Conservation (phyloP, 495 filamentous ascomycete genomes). For the Xylaria palmicola region DNA sequence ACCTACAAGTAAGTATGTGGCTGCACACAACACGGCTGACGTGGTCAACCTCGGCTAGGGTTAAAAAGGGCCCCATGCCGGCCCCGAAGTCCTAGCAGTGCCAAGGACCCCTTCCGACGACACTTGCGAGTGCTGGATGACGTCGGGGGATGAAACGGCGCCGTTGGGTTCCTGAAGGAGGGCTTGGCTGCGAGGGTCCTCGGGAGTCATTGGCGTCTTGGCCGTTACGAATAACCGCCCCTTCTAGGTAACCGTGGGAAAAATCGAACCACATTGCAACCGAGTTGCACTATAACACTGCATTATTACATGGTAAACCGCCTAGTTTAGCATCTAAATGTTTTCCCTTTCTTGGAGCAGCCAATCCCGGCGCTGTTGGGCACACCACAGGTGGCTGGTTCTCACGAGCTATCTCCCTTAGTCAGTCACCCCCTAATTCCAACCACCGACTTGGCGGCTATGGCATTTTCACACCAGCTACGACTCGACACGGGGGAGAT, state of each 20-base stretch:
- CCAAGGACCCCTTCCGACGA: slow-evolving; percentile 10
- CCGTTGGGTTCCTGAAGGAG: not conserved
- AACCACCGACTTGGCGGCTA: not conserved
- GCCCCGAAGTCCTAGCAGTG: slow-evolving; percentile 1
- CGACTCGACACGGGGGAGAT: not conserved
- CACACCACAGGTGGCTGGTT: not conserved
- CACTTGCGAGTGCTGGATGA: not conserved
- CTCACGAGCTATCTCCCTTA: not conserved
- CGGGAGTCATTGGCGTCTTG: slow-evolving; percentile 2
- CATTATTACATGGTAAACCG: not conserved
- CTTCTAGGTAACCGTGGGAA: not conserved
- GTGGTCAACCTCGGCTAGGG: not conserved
- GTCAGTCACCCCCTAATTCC: not conserved
- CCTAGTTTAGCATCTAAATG: not conserved
- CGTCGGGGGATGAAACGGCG: not conserved
- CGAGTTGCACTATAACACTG: not conserved
- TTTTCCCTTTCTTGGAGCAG: not conserved
- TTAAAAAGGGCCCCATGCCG: not conserved
- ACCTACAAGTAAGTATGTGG: not conserved
- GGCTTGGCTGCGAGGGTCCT: not conserved
- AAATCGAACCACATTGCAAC: not conserved
- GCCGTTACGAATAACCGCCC: slow-evolving; percentile 10
- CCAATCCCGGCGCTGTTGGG: not conserved
- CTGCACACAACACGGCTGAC: not conserved
- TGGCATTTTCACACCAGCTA: not conserved